Base-by-base conservation (phyloP, 768 basidiomycete genomes). In the Cystoderma amianthinum region DNA sequence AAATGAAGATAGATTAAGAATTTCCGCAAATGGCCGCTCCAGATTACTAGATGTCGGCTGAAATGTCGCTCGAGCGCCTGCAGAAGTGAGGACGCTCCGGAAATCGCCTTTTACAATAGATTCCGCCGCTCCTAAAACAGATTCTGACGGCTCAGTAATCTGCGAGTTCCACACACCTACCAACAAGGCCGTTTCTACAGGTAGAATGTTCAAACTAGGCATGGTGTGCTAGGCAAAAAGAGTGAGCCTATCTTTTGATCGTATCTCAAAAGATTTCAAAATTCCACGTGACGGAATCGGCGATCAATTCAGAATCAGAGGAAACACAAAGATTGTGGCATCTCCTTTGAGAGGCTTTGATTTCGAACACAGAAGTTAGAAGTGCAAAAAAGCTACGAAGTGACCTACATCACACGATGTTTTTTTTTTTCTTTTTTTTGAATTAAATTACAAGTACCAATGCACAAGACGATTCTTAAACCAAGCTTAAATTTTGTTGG, bases 21-120 rank as follows among this genome's bases (percentile, higher is more conserved):
- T 56, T 11, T 66, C 56, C 43, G 68, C 62, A 7, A 68, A 52
- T 30, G 70, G 43, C 21, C 42, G 50, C 48, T 60, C 48, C 35
- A 58, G 44, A 36, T 58, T 54, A n/a, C n/a, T n/a, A n/a, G n/a
- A n/a, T 39, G 53, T 42, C 38, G 53, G 57, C 32, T 51, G 50
- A 45, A 76, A 67, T 39, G 78, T 15, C 30, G 60, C 56, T 48
- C 54, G 62, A 22, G 74, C 72, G 43, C 58, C 54, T 35, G 64
- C 50, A 30, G 74, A 73, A 34, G 67, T 72, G 42, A 81, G 61
- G 3, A 63, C 77, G 17, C 65, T 59, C 36, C 67, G 67, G 62
- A 86, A 82, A 36, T 71, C 66, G 47, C 82, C 82, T 57, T 75
- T 72, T 23, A 75, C 78, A 28, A 80, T 64, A 41, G 63, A 58